phyloP scores from a whole-genome alignment of 2,329 filamentous ascomycete genomes.

The Penicillium verrucosum region DNA sequence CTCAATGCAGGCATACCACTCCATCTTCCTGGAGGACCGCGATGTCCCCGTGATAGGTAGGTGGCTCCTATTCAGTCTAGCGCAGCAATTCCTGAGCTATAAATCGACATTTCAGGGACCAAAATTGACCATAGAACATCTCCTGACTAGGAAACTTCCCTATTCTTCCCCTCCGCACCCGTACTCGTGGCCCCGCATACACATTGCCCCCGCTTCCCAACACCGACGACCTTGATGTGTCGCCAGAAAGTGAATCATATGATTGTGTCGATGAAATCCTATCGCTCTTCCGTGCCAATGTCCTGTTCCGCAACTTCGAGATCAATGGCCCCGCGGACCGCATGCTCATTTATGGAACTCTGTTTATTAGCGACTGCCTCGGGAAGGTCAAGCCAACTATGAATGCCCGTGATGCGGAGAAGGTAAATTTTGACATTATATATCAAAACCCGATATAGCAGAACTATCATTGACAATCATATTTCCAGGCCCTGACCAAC shows the following conservation, averaged over 20 bases:
- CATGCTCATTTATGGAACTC: conserved; percentile 92
- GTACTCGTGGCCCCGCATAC: conserved; percentile 91
- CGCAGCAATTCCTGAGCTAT: neutral
- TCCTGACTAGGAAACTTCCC: conserved; percentile 74
- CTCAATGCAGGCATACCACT: conserved; percentile 80
- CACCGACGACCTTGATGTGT: conserved; percentile 51
- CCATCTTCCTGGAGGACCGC: conserved; percentile 83
- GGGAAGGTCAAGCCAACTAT: conserved; percentile 78
- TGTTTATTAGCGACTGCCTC: conserved; percentile 89
- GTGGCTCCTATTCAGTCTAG: conserved; percentile 11
- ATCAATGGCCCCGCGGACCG: conserved; percentile 95
- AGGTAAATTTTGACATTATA: conserved; percentile 43
- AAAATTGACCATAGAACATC: conserved; percentile 12
- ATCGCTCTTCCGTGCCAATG: conserved; percentile 92
- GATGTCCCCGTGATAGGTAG: conserved; percentile 64
- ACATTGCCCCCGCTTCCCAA: conserved; percentile 67
- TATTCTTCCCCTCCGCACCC: conserved; percentile 88
- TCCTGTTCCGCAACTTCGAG: conserved; percentile 99
- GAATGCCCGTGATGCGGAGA: conserved; percentile 63
- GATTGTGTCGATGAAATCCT: conserved; percentile 95
- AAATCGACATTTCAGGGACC: neutral
- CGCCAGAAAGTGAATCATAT: conserved; percentile 88
- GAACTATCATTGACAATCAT: neutral
- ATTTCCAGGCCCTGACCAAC: conserved; percentile 76
- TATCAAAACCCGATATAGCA: neutral